phyloP scores from a whole-genome alignment of 805 yeast species.

The Pichia membranifaciens region DNA sequence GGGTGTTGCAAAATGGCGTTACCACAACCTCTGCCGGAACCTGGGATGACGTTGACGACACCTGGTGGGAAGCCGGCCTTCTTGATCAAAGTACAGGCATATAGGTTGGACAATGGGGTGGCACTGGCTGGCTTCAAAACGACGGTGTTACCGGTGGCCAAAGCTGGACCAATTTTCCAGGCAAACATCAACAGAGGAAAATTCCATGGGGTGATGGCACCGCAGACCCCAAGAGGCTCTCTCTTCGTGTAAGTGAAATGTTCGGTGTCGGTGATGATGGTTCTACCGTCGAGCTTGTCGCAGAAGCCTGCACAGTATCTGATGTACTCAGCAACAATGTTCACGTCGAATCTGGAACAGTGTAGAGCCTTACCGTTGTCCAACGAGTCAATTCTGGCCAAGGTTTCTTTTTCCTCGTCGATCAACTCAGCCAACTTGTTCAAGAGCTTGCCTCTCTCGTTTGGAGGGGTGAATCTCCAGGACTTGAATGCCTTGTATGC shows the following conservation, averaged over 20 bases:
- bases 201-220: constrained; percentile 82
- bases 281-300: constrained; percentile 61
- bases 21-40: constrained; percentile 71
- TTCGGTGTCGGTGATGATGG: constrained; percentile 55
- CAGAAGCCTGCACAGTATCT: constrained; percentile 72
- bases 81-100: constrained; percentile 52
- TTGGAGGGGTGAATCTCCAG: constrained; percentile 61
- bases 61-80: constrained; percentile 74
- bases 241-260: constrained; percentile 62
- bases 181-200: constrained; percentile 75
- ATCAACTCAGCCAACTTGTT: constrained; percentile 62
- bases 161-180: constrained; percentile 77
- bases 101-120: constrained; percentile 69
- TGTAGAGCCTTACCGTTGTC: constrained; percentile 74
- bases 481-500: constrained; percentile 55
- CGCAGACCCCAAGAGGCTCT: constrained; percentile 79
- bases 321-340: constrained; percentile 55
- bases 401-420: constrained; percentile 55
- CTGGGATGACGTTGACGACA: constrained; percentile 68
- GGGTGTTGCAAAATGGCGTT: constrained; percentile 64
- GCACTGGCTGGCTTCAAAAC: constrained; percentile 73
- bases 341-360: constrained; percentile 63
- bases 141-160: constrained; percentile 70
- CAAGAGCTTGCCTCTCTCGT: constrained; percentile 46
- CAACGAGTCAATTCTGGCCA: constrained; percentile 63